A percentile compares a stretch with the other conserved stretches of the same genome.
phyloP scores from a whole-genome alignment of 495 filamentous ascomycete genomes.

The Copromyces sp. region DNA sequence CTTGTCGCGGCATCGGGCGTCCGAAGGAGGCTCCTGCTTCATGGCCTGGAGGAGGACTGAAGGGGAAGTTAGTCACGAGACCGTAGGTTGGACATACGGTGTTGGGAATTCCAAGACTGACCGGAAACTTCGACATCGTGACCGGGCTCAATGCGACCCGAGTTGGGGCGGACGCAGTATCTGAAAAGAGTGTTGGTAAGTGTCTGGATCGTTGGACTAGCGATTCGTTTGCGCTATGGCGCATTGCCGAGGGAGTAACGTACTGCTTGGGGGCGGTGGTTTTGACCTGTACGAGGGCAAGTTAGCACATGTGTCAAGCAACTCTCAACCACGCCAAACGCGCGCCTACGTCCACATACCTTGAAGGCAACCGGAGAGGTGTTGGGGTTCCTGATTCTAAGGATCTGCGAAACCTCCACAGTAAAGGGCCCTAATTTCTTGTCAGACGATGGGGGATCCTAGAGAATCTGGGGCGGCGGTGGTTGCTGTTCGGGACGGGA shows the following conservation, averaged over 20 bases:
- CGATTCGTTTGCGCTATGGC: not conserved
- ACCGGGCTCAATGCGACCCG: conserved; percentile 83
- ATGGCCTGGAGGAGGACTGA: conserved; percentile 91
- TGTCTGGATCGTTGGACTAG: not conserved
- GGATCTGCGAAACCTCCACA: conserved; percentile 74
- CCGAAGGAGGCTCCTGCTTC: conserved; percentile 82
- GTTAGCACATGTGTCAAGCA: not conserved
- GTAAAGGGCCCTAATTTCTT: conserved; percentile 71
- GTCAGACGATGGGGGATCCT: conserved; percentile 12
- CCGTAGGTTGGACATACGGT: not conserved
- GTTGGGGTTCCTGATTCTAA: conserved; percentile 72
- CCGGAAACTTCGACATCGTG: conserved; percentile 86
- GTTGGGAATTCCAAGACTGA: conserved; percentile 30
- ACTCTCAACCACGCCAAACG: not conserved
- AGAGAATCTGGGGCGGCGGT: not conserved
- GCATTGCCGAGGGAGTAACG: conserved; percentile 21
- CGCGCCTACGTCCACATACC: conserved; percentile 39
- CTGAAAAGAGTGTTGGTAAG: conserved; percentile 35
- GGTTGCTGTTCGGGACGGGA: conserved; percentile 10
- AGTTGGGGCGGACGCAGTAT: conserved; percentile 97
- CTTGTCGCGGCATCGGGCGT: conserved; percentile 91
- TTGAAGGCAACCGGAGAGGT: conserved; percentile 86
- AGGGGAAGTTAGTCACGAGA: conserved; percentile 1
- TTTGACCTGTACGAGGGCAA: conserved; percentile 61
- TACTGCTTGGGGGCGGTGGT: conserved; percentile 99